phyloP scores from a whole-genome alignment of 331 rosid genomes.

The Pyrus hybrid region DNA sequence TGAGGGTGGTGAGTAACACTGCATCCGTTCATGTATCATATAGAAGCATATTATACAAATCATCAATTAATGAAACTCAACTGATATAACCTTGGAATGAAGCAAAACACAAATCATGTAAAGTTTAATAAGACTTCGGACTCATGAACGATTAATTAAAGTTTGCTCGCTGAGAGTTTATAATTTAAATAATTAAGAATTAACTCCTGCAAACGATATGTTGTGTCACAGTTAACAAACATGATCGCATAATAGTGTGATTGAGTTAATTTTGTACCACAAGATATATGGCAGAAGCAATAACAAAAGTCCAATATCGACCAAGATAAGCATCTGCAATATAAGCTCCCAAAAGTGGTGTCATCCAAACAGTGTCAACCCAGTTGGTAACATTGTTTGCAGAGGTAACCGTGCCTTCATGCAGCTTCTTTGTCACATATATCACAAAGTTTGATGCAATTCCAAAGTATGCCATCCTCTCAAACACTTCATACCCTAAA shows the following conservation, averaged over 20 bases:
- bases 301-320: slow-evolving; percentile 50
- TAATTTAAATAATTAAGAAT: too few species aligned
- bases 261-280: slow-evolving; percentile 24
- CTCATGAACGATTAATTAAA: not conserved
- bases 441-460: slow-evolving; percentile 52
- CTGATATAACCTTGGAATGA: too few species aligned
- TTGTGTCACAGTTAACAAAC: too few species aligned
- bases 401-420: slow-evolving; percentile 55
- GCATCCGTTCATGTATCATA: too few species aligned
- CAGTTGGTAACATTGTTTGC: slow-evolving; percentile 73
- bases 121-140: not conserved
- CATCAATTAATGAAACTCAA: too few species aligned
- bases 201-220: too few species aligned
- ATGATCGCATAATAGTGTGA: too few species aligned
- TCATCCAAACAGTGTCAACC: slow-evolving; percentile 62
- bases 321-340: slow-evolving; percentile 45
- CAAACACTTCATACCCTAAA: slow-evolving; percentile 60
- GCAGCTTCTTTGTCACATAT: slow-evolving; percentile 45
- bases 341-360: slow-evolving; percentile 58
- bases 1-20: too few species aligned
- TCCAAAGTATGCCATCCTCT: slow-evolving; percentile 78
- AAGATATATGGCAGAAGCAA: slow-evolving; percentile 58
- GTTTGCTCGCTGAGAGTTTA: not conserved
- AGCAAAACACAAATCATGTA: not conserved
- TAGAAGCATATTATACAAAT: too few species aligned